These are phyloP conservation scores for Hydrangea macrophylla DNA, from an alignment of 148 eudicot genomes.

Conservation along the genomic window DNA sequence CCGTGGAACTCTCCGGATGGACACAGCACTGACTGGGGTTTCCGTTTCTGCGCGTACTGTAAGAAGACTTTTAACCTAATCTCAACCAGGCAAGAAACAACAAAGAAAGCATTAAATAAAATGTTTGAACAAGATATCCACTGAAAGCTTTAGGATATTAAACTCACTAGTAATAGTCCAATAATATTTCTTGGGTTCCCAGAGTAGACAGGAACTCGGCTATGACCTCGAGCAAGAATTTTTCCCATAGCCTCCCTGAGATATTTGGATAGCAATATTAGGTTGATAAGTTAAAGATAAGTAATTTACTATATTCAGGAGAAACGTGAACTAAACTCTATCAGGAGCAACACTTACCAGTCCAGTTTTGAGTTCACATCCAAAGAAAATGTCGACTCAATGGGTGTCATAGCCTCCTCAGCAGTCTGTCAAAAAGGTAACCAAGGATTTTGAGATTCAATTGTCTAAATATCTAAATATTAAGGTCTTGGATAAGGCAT, in stretches of 20 bases:
- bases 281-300: background rate
- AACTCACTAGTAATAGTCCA: conserved; percentile 87
- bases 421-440: conserved; percentile 62
- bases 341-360: conserved; percentile 50
- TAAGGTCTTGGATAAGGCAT: background rate
- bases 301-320: background rate
- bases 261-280: no score
- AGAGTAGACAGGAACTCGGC: conserved; percentile 96
- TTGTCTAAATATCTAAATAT: background rate
- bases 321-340: no score
- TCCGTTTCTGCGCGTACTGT: conserved; percentile 98
- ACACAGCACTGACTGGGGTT: conserved; percentile 95
- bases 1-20: conserved; percentile 94
- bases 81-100: conserved; percentile 10
- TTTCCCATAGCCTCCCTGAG: conserved; percentile 98
- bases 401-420: conserved; percentile 99
- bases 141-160: conserved; percentile 7
- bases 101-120: conserved; percentile 7
- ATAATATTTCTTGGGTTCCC: conserved; percentile 91
- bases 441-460: conserved; percentile 3
- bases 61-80: conserved; percentile 90
- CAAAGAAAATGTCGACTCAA: conserved; percentile 91
- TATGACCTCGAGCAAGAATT: conserved; percentile 93
- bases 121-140: conserved; percentile 1
- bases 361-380: conserved; percentile 91